Evolutionary conservation across 805 yeast genomes (phyloP), one percentile per base, ranked within the genome.

Genomic region (Tetrapisispora phaffii): DNA sequence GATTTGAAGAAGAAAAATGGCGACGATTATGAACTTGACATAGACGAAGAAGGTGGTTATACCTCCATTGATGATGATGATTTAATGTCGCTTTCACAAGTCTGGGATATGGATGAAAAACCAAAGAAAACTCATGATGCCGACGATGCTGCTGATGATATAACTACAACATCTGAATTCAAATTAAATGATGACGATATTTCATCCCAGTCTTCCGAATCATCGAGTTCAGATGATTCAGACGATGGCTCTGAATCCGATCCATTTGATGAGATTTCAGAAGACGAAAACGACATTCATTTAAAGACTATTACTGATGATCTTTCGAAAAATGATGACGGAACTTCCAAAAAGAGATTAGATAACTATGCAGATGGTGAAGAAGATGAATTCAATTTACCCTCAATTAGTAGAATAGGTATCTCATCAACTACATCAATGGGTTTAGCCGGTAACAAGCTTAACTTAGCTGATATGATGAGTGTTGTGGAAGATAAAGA

Each of bases 41-140:
- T 63, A n/a, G 67, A 65, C 15, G 75, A 72, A 9, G 74, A 68
- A 8, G 77, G 70, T 5, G 90, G 76, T 12, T 83, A 85, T 57
- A 75, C 75, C 22, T 80, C 89, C 57, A 71, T 84, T 36, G 95
- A 86, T 55, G 96, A 86, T 58, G 69, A 64, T 26, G 84, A 86
- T 52, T 71, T 88, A 44, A 73, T 83, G 47, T 76, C 94, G 0
- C 69, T 88, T 34, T 82, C 95, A n/a, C 88, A 81, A 53, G 88
- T 85, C 3, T 87, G 95, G 95, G 96, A 84, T 57, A 63, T 78
- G 64, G 93, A 85, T 59, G 86, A 80, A 28, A 58, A 59, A 35
- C 57, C 45, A 17, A 45, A 40, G 19, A 24, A 17, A 26, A 17
- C 17, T 16, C 6, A 15, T 17, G 26, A 12, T 19, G 17, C 20